These are phyloP conservation scores for Sporothrix globosa DNA, from an alignment of 2,329 filamentous ascomycete species.

Conservation along the genomic window DNA sequence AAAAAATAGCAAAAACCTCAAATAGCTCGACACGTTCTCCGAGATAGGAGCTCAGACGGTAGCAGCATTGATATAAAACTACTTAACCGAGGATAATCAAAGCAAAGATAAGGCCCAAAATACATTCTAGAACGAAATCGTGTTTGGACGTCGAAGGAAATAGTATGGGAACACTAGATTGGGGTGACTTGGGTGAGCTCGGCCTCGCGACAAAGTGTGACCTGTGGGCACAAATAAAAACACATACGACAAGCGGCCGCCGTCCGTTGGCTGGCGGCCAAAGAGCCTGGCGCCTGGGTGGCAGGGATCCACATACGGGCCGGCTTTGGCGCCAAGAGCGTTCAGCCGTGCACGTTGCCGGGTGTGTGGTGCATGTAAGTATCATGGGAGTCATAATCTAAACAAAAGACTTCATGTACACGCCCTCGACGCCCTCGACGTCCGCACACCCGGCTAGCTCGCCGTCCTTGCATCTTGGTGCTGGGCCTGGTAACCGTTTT, in stretches of 20 bases:
- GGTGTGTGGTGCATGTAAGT: too few species aligned
- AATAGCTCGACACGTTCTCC: neutral
- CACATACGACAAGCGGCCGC: constrained; percentile 2
- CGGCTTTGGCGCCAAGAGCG: constrained; percentile 1
- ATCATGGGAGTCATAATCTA: too few species aligned
- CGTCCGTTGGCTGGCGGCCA: constrained; percentile 1
- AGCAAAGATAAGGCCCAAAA: neutral
- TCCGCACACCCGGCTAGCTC: neutral
- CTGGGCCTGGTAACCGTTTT: neutral
- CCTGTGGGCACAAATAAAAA: neutral
- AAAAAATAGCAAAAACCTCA: neutral
- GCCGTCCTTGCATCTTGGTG: neutral
- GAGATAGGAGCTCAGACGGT: neutral
- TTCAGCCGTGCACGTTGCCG: neutral
- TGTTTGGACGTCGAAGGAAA: neutral
- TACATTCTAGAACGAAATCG: neutral
- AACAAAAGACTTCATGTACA: neutral
- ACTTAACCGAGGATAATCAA: neutral
- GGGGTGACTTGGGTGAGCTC: neutral
- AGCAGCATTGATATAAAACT: too few species aligned
- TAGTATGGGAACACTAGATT: neutral
- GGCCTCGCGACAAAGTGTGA: constrained; percentile 13
- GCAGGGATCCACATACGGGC: neutral
- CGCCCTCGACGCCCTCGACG: too few species aligned
- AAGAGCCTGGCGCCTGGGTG: too few species aligned